These are phyloP conservation scores for Lignosus rhinocerotis DNA, from an alignment of 1,284 basidiomycete species.

Conservation along the genomic window DNA sequence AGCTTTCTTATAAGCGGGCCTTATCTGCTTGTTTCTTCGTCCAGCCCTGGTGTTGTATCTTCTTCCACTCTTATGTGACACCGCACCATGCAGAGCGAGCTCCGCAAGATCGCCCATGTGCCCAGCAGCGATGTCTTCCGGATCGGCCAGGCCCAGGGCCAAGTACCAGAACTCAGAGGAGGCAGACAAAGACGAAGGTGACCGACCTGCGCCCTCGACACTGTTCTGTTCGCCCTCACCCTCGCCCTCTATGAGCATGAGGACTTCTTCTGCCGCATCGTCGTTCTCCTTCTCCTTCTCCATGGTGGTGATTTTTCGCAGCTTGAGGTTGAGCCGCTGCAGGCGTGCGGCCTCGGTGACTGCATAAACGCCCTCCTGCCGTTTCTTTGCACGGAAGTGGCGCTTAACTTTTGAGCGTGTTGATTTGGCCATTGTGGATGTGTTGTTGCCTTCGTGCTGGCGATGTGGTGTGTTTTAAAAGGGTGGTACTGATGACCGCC, in stretches of 20 bases:
- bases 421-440: constrained; percentile 85
- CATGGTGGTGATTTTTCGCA: constrained; percentile 47
- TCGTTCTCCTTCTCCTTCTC: constrained; percentile 46
- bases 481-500: not conserved
- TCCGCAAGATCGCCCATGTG: constrained; percentile 37
- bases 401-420: constrained; percentile 89
- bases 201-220: constrained; percentile 62
- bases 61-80: not conserved
- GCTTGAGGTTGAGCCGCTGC: constrained; percentile 72
- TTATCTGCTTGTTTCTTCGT: not conserved
- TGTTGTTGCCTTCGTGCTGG: not conserved
- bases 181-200: not conserved
- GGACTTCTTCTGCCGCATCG: constrained; percentile 40
- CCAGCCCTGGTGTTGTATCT: not conserved
- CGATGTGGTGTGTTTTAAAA: not conserved
- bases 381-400: constrained; percentile 82
- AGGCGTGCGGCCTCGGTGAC: constrained; percentile 84
- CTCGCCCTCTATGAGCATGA: constrained; percentile 25
- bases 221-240: constrained; percentile 26
- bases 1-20: not conserved
- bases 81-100: not conserved
- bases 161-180: constrained; percentile 42
- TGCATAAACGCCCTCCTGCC: constrained; percentile 81
- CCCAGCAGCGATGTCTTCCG: constrained; percentile 52
- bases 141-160: constrained; percentile 56